Evolutionary conservation across 164 flowering plant genomes (phyloP).

Genomic region (Annona squamosa): DNA sequence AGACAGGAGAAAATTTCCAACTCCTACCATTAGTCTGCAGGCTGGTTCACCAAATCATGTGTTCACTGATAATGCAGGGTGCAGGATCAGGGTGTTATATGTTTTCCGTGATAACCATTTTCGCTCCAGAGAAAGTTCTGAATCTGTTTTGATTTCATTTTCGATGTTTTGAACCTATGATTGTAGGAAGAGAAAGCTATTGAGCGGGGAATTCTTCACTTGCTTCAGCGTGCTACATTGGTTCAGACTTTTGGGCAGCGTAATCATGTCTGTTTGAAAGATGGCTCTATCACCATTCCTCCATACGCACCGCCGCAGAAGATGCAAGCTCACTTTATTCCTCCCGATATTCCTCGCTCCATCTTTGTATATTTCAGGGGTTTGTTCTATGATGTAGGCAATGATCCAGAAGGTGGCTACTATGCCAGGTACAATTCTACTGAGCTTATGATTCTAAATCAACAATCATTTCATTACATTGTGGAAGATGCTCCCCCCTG

Average conservation of each 20-base stretch:
- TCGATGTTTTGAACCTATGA: background rate
- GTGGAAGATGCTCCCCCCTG: too few species aligned
- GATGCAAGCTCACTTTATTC: conserved; percentile 88
- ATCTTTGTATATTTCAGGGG: conserved; percentile 96
- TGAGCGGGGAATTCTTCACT: conserved; percentile 78
- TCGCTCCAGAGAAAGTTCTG: background rate
- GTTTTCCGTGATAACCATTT: background rate
- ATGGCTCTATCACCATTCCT: conserved; percentile 84
- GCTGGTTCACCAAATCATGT: background rate
- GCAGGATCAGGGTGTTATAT: background rate
- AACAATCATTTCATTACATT: background rate
- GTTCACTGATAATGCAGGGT: background rate
- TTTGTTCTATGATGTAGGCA: conserved; percentile 86
- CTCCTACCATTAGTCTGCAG: background rate
- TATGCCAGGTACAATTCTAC: conserved; percentile 68
- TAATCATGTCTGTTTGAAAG: conserved; percentile 91
- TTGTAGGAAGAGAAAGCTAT: conserved; percentile 89
- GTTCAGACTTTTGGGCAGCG: conserved; percentile 96
- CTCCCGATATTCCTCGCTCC: conserved; percentile 79
- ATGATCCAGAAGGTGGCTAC: conserved; percentile 97
- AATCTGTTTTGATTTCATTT: background rate
- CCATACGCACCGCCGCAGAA: conserved; percentile 99
- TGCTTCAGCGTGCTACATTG: conserved; percentile 86
- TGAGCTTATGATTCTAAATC: background rate
- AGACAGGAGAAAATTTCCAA: background rate